Base-by-base conservation (phyloP, 176 grass and related monocot genomes). In the Melocanna baccifera region DNA sequence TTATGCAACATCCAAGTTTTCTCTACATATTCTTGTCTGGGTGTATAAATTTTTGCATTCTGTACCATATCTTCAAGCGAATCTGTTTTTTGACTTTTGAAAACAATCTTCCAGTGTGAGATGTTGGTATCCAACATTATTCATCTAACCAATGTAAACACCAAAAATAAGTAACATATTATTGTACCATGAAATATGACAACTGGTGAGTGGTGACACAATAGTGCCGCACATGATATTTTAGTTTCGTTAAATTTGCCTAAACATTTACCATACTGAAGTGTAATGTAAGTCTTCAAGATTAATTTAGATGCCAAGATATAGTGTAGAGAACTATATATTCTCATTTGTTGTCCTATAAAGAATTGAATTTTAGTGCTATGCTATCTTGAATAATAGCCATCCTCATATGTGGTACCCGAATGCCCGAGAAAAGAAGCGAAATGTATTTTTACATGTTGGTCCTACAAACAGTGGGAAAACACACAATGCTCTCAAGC, bases 391-490 rank as follows among this genome's bases (percentile, higher is more conserved):
- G 67, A 56, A 71, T 76, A 81, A 76, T 42, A 98, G 96, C 40
- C 86, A 83, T 69, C 96, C 96, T 84, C 93, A 98, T 86, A 89
- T 88, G 77, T 95, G 96, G 96, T 98, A 98, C 71, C 91, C 89
- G 15, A 91, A 93, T 85, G 93, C 96, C 77, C 89, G 93, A 87
- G 88, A 81, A 90, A 98, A 95, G 89, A 98, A 95, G 58, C 91
- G 93, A 19, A 93, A 95, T 87, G 89, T 98, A 43, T 92, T 93
- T 95, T 93, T 98, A 84, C 96, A 98, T 76, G 89, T 98, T 36
- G 91, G 96, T 73, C 96, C 96, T 62, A 98, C 96, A 78, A 98
- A 98, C 42, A 98, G 96, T 90, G 96, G 93, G 6, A 98, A 95
- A 90, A 98, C 96, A 81, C 81, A 93, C 87, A 92, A 87, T 98